Base-by-base conservation (phyloP, 2,329 filamentous ascomycete genomes). In the Trichocomaceae sp. region DNA sequence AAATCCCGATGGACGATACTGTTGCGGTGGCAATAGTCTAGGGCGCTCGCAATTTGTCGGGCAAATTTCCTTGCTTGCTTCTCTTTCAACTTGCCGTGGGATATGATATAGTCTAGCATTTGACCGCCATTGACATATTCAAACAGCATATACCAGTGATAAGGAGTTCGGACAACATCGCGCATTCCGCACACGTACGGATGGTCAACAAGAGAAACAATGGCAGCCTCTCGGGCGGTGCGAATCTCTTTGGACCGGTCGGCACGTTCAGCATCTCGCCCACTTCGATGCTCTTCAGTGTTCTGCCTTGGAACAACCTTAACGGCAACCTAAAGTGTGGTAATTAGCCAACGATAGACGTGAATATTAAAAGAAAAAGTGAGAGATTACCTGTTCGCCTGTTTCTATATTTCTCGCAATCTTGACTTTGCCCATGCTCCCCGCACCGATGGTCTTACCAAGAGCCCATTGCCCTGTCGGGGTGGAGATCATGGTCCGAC, bases 71-170 rank as follows among this genome's bases (percentile, higher is more conserved):
- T 85, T 8, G 93, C 93, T 73, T 96, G 92, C 74, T 97, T 97
- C 76, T 99, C 93, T 78, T 97, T 97, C 60, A 99, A 78, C 66
- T 95, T 88, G 56, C 92, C 93, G 67, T 99, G 93, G 3, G 91
- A 96, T 68, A 99, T 99, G 71, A 99, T 99, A 74, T 97, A 99
- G 76, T 99, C 93, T 58, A 99, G 84, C 93, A 99, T 97, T 75
- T 99, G 93, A 17, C 93, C 93, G 47, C 93, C 93, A 68, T 99
- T 96, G 72, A 99, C 93, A 71, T 93, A 96, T 75, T 99, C 93
- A 68, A 96, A 99, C 50, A 99, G 84, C 93, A 99, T 99, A 74
- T 99, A 99, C 93, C 93, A 99, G 73, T 99, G 93, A 70, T 96
- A 93, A 66, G 93, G 92, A 50, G 93, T 97, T 56, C 91, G 86